phyloP scores from a whole-genome alignment of 2,329 filamentous ascomycete species.

The Diaporthe citrichinensis region DNA sequence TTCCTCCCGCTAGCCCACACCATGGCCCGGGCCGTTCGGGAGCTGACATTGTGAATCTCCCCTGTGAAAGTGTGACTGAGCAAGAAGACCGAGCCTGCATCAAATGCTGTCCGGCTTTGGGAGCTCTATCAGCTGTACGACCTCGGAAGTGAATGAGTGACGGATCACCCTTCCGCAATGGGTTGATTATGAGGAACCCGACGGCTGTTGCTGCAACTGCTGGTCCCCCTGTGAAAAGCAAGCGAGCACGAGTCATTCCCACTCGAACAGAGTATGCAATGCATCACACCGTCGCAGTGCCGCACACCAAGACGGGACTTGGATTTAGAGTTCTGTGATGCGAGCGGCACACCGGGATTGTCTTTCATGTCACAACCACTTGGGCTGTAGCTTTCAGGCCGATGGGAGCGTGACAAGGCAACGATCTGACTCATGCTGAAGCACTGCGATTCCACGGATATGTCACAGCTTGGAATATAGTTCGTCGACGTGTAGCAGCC shows the following conservation, averaged over 20 bases:
- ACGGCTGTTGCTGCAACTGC: neutral
- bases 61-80: neutral
- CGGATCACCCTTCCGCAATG: neutral
- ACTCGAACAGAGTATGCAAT: too few relatives aligned
- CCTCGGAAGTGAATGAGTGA: neutral
- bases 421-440: constrained; percentile 15
- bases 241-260: neutral
- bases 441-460: neutral
- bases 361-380: neutral
- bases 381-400: neutral
- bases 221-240: neutral
- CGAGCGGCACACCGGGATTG: constrained; percentile 11
- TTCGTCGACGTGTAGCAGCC: constrained; percentile 9
- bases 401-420: constrained; percentile 19
- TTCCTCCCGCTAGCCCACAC: neutral
- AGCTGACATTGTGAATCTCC: too few relatives aligned
- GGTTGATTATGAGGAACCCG: neutral
- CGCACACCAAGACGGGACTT: constrained; percentile 14
- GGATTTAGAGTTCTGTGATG: constrained; percentile 11
- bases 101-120: neutral
- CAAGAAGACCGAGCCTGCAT: neutral
- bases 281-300: constrained; percentile 3
- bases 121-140: too few relatives aligned
- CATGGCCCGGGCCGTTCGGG: neutral
- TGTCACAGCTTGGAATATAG: constrained; percentile 27